Evolutionary conservation across 345 rosid species (phyloP), one percentile per base, ranked within the genome.

Genomic region (Ricinus communis): DNA sequence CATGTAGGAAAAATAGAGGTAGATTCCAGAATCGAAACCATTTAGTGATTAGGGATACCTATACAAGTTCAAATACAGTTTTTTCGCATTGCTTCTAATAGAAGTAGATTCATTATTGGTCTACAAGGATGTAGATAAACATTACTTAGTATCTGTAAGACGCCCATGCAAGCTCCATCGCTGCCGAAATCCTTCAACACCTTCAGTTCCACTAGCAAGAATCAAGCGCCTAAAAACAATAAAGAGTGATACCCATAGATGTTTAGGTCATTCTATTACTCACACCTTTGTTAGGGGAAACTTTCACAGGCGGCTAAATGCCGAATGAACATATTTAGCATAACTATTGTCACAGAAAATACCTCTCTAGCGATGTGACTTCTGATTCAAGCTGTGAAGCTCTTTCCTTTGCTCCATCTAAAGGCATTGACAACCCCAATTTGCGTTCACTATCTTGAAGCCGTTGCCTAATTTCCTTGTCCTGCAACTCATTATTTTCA

Each of bases 111-210:
- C 28, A 21, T 62, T 62, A 1, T 62, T 12, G 28, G 14, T 3
- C 22, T 11, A 43, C 19, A 36, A 46, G 53, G 28, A 59, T 65
- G 47, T 28, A 41, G 33, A 52, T 18, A 16, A 50, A 79, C 70
- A 74, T 81, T 88, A 90, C 95, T 86, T 92, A 76, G 86, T 82
- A 78, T 95, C 96, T 1, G 93, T 82, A 77, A 92, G 89, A 36
- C 84, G 89, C 64, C 99, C 99, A 50, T 95, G 99, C 76, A 95
- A 78, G 80, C 99, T 89, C 99, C 97, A 95, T 71, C 99, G 87
- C 81, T 81, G 90, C 40, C 89, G 97, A 80, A 89, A 95, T 76
- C 99, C 99, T 64, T 89, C 93, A 55, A 86, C 80, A 66, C 96
- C 99, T 85, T 92, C 89, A 68, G 84, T 68, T 82, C 96, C 97